phyloP scores from a whole-genome alignment of 805 yeast genomes.

The Wickerhamiella siamensis region DNA sequence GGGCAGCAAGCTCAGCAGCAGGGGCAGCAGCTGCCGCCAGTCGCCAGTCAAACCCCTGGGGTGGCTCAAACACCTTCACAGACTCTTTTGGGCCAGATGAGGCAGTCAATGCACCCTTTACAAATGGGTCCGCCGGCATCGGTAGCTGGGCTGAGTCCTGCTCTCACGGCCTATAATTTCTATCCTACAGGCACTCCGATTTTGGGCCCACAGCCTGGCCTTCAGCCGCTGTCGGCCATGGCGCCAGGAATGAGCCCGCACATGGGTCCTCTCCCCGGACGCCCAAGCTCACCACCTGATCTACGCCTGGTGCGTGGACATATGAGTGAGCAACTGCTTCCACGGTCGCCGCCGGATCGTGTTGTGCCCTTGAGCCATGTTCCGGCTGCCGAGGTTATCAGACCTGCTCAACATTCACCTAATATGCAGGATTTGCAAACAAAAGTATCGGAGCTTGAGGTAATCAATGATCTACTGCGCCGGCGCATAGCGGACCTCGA shows the following conservation, averaged over 20 bases:
- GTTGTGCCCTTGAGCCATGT: slow-evolving; percentile 18
- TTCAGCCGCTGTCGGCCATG: slow-evolving; percentile 12
- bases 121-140: neutral
- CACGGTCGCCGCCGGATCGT: slow-evolving; percentile 18
- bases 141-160: slow-evolving; percentile 3
- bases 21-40: slow-evolving; percentile 4
- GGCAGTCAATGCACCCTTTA: neutral
- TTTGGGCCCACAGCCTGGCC: slow-evolving; percentile 8
- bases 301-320: slow-evolving; percentile 16
- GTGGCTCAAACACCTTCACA: slow-evolving; percentile 2
- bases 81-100: slow-evolving; percentile 3
- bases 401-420: slow-evolving; percentile 1
- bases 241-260: neutral
- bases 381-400: slow-evolving; percentile 14
- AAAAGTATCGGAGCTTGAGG: slow-evolving; percentile 72
- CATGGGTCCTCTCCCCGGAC: neutral
- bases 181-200: neutral
- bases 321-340: slow-evolving; percentile 20
- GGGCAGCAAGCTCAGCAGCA: slow-evolving; percentile 3
- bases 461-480: slow-evolving; percentile 78
- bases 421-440: slow-evolving; percentile 42
- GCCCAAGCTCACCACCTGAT: slow-evolving; percentile 10
- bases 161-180: neutral
- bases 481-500: slow-evolving; percentile 75
- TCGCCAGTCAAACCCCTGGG: no score